Base-by-base conservation (phyloP, 108 stramenopile genomes). In the Nitzschia sp. region DNA sequence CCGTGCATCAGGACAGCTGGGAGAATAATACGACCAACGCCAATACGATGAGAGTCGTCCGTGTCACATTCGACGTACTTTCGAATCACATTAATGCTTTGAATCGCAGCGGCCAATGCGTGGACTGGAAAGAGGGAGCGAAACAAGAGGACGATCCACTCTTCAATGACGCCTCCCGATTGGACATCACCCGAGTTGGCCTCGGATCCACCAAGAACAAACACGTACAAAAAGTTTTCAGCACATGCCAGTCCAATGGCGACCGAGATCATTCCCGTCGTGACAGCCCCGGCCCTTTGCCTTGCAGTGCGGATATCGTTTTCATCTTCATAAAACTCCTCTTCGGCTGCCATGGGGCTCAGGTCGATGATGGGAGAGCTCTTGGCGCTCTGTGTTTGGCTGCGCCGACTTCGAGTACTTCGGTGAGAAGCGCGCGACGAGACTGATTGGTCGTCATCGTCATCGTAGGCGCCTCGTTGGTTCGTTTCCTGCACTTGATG, bases 201-300 rank as follows among this genome's bases (percentile, higher is more conserved):
- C 19, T 64, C 44, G 23, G 78, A 44, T n/a, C 92, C 92, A 26
- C 93, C 93, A 11, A 91, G 62, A 45, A 91, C 73, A 73, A 91
- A 94, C n/a, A 94, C 93, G 56, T 94, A 94, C 35, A 94, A 54
- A 38, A 86, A 90, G 62, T 94, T 94, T 61, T 94, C 93, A 46
- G 93, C 93, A 57, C 93, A 94, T 15, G 93, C 87, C 48, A 94
- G 77, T 64, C 93, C 93, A 27, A 94, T 88, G 0, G 93, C 93
- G 13, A 85, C 86, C 57, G 90, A 82, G 30, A 94, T 91, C 93
- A 94, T 94, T 8, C 84, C 90, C 21, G 87, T 94, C 11, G 93
- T 94, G n/a, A 94, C 79, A 27, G 93, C 93, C 15, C 87, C 85
- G n/a, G 90, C 93, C 71, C 80, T 85, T 68, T 94, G 93, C 44